Evolutionary conservation across 768 basidiomycete species (phyloP).

Genomic region (Boletus bicolor): DNA sequence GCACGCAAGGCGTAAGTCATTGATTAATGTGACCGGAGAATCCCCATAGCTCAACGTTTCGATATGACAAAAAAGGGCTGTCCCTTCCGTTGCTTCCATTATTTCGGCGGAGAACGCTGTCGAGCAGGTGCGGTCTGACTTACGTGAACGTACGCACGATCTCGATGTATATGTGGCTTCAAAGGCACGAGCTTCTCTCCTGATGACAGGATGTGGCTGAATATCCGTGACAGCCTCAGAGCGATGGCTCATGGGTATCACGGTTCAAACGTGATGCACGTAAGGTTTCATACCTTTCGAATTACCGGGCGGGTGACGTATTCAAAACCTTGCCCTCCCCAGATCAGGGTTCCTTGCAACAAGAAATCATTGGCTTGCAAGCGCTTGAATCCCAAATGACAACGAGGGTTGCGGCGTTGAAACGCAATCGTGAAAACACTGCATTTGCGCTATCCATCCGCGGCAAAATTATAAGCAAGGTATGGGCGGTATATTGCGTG

Average conservation of each 20-base stretch:
- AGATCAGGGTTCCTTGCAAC: conserved; percentile 40
- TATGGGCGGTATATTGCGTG: conserved; percentile 68
- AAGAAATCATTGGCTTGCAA: conserved; percentile 63
- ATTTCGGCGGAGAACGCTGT: conserved; percentile 56
- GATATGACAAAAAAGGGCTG: conserved; percentile 16
- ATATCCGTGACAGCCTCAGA: conserved; percentile 18
- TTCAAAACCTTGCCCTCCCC: background rate
- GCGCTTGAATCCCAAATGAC: conserved; percentile 68
- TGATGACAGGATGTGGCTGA: conserved; percentile 9
- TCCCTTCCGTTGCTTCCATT: conserved; percentile 34
- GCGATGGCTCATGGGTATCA: conserved; percentile 28
- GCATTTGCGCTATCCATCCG: conserved; percentile 51
- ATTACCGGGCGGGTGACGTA: background rate
- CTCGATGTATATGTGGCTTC: conserved; percentile 22
- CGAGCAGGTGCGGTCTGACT: conserved; percentile 56
- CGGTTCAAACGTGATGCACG: conserved; percentile 33
- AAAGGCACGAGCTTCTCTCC: conserved; percentile 21
- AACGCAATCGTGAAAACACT: conserved; percentile 45
- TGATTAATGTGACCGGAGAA: conserved; percentile 12
- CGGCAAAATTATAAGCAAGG: conserved; percentile 48
- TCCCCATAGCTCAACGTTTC: conserved; percentile 4
- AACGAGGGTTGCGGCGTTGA: conserved; percentile 50
- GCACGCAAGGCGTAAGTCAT: conserved; percentile 24
- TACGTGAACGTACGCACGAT: conserved; percentile 36
- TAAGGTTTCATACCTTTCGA: conserved; percentile 19